Conservation (phyloP, 2,329 filamentous ascomycete genomes). For the Beauveria bassiana region DNA sequence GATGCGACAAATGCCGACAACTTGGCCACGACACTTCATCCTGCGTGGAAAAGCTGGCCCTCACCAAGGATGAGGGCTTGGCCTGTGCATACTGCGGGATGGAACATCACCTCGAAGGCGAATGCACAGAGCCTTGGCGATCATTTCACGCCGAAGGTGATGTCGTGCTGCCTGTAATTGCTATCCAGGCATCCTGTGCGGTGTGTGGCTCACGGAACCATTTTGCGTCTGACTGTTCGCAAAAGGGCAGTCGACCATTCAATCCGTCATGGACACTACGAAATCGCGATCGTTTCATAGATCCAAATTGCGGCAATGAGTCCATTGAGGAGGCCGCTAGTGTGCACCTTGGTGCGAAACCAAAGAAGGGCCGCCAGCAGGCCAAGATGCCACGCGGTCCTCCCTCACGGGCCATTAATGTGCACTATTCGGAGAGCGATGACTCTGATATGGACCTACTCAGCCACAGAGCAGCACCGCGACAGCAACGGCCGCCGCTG, state of each 20-base stretch:
- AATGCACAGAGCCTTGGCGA: slow-evolving; percentile 55
- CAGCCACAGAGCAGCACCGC: slow-evolving; percentile 24
- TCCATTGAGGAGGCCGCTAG: slow-evolving; percentile 29
- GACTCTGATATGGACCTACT: slow-evolving; percentile 39
- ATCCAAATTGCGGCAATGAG: slow-evolving; percentile 32
- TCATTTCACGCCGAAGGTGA: slow-evolving; percentile 38
- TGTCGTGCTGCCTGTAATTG: slow-evolving; percentile 38
- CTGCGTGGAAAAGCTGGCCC: slow-evolving; percentile 49
- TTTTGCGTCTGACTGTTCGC: slow-evolving; percentile 48
- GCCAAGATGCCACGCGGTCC: slow-evolving; percentile 26
- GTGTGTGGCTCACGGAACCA: slow-evolving; percentile 47
- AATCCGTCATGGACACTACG: slow-evolving; percentile 45
- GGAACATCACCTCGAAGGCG: slow-evolving; percentile 47
- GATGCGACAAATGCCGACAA: slow-evolving; percentile 54
- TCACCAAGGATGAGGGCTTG: slow-evolving; percentile 44
- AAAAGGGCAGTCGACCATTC: slow-evolving; percentile 15
- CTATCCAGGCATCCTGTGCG: slow-evolving; percentile 47
- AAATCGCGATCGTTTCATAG: slow-evolving; percentile 42
- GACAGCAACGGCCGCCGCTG: slow-evolving; percentile 20
- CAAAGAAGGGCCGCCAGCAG: slow-evolving; percentile 18
- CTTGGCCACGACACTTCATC: slow-evolving; percentile 45
- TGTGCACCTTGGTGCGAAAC: slow-evolving; percentile 17
- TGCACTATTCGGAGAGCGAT: slow-evolving; percentile 40
- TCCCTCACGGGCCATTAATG: slow-evolving; percentile 27
- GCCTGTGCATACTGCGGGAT: slow-evolving; percentile 55